Conservation (phyloP, 2,329 filamentous ascomycete genomes). For the Hirsutella rhossiliensis region DNA sequence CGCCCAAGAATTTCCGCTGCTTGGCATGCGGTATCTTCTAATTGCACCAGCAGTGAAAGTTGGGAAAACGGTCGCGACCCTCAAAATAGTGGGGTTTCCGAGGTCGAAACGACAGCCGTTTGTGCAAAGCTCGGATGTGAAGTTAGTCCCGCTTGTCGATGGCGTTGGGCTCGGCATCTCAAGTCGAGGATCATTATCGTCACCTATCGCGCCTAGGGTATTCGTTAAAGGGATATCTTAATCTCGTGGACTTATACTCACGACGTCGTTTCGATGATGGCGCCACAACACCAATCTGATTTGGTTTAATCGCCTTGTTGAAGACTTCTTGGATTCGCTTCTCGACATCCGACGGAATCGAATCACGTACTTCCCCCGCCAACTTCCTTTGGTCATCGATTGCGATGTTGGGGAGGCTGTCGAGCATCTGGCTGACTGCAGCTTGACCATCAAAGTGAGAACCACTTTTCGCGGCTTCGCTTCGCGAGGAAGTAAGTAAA, state of each 20-base stretch:
- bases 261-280: neutral
- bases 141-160: neutral
- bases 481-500: neutral
- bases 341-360: neutral
- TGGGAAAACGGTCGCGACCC: neutral
- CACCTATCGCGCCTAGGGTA: neutral
- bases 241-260: neutral
- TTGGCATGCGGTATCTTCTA: neutral
- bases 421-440: neutral
- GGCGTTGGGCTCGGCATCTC: neutral
- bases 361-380: neutral
- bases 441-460: conserved; percentile 1
- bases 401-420: neutral
- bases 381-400: neutral
- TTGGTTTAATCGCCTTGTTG: neutral
- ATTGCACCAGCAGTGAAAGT: neutral
- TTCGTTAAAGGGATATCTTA: neutral
- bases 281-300: neutral
- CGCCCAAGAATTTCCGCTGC: neutral
- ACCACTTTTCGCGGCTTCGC: neutral
- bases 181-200: neutral
- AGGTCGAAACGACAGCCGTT: neutral
- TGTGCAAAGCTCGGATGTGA: neutral
- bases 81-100: neutral
- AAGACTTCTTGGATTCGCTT: neutral